Base-by-base conservation (phyloP, 2,329 filamentous ascomycete genomes). In the Leptographium wingfieldii region DNA sequence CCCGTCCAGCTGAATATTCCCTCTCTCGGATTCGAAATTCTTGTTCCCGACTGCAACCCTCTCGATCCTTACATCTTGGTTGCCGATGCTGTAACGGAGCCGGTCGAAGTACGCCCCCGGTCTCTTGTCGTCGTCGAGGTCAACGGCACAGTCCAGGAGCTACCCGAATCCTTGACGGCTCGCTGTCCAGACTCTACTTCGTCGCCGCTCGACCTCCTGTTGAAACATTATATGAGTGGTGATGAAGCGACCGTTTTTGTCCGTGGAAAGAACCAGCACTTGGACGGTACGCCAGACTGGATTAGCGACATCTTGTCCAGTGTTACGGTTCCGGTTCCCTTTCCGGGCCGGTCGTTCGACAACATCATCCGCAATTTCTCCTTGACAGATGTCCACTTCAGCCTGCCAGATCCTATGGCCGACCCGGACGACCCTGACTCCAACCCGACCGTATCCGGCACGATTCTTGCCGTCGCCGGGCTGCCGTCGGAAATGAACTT, bases 401-500 rank as follows among this genome's bases (percentile, higher is more conserved):
- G 82, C 56, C 75, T 99, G 54, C 94, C 94, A 0, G 84, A 91
- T 67, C 87, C 89, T 0, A 82, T 86, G 67, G 89, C 90, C 2
- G 84, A 91, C 22, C 88, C 89, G 0, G 82, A 80, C 60, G 83
- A 85, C 12, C 88, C 90, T 0, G 83, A 86, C 57, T 79, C 87
- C 4, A 82, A 87, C 59, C 91, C 92, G 11, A 85, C 82, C 59
- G 85, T 99, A 19, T 95, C 90, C 35, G 92, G 92, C 3, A 85
- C 86, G 25, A 87, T 96, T 54, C 78, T 88, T 62, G 92, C 92
- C 12, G 77, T 92, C 22, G 86, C 95, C 31, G 83, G 78, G 12
- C 72, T 97, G 40, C 94, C 94, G 0, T 80, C 88, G 52, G 88
- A 96, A 69, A 86, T 97, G 79, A 91, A 95, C 68, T 87, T 97